Evolutionary conservation across 75 land plant genomes (phyloP).

Genomic region (Isoetes taiwanensis): DNA sequence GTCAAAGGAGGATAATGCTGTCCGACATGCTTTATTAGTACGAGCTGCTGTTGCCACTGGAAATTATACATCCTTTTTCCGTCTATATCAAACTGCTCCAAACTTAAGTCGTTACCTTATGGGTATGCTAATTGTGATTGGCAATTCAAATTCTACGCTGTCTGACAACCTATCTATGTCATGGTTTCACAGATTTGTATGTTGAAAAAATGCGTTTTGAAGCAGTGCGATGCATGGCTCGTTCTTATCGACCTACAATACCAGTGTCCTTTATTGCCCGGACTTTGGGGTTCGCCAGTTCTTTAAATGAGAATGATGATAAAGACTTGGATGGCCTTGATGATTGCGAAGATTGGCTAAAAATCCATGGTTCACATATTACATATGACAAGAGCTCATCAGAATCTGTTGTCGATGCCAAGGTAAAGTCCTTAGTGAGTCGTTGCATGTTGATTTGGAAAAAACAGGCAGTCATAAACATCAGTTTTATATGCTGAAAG

Average conservation of each 20-base stretch:
- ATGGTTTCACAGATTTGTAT: slow-evolving; percentile 48
- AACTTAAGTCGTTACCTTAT: slow-evolving; percentile 69
- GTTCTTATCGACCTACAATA: slow-evolving; percentile 79
- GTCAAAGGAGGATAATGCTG: slow-evolving; percentile 56
- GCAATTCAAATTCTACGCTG: background rate
- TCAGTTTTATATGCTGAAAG: no score
- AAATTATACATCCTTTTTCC: slow-evolving; percentile 72
- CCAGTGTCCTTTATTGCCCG: slow-evolving; percentile 58
- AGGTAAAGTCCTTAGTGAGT: slow-evolving; percentile 30
- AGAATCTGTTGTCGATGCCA: slow-evolving; percentile 69
- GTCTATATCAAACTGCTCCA: slow-evolving; percentile 76
- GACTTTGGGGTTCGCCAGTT: slow-evolving; percentile 45
- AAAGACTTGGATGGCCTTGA: slow-evolving; percentile 47
- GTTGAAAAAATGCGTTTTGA: slow-evolving; percentile 86
- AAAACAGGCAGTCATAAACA: no score
- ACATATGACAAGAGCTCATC: slow-evolving; percentile 30
- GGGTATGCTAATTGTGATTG: no score
- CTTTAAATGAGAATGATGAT: slow-evolving; percentile 14
- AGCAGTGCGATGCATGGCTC: slow-evolving; percentile 83
- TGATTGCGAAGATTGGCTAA: slow-evolving; percentile 93
- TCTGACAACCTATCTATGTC: background rate
- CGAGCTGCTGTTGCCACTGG: slow-evolving; percentile 70
- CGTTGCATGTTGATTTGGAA: background rate
- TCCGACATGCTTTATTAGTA: slow-evolving; percentile 87
- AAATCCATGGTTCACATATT: slow-evolving; percentile 71